Evolutionary conservation across 148 eudicot genomes (phyloP), one percentile per base, ranked within the genome.

Genomic region (Nyssa sinensis): DNA sequence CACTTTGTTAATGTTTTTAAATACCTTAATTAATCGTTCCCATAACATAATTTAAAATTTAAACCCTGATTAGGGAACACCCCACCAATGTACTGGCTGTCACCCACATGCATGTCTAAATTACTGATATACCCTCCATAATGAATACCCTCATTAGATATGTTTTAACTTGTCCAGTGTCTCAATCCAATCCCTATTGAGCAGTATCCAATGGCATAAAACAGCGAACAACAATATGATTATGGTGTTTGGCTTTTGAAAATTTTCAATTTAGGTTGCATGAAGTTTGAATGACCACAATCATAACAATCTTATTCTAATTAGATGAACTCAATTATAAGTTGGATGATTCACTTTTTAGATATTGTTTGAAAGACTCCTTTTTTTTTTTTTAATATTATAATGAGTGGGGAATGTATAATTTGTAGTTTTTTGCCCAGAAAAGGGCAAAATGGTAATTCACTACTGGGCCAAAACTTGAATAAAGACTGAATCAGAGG

Each of bases 271-370:
- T 1, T 55, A 55, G 59, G 59, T 55, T 55, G 25, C 59, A 55
- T 55, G 59, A n/a, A 55, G 59, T 55, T n/a, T 67, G 12, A 67
- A 68, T 69, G 79, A 72, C 27, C 34, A 21, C 79, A 76, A 76
- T 76, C 59, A 76, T 76, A 32, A 76, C 67, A 61, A 24, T 53
- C 24, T 57, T 66, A 55, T 65, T 34, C 32, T 66, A 74, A 74
- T 23, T 29, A 7, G 67, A 41, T 35, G 72, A 63, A 66, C 37
- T 67, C 19, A 75, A 59, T 67, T 75, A 75, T 75, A 75, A 66
- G 57, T 57, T 57, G 58, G 37, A 55, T 55, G 23, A n/a, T 55
- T 23, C 19, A 17, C 59, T 19, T 55, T n/a, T 55, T 19, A 19
- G 23, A 55, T 4, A 55, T 55, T 0, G 25, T 1, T 55, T 55